phyloP scores from a whole-genome alignment of 2,329 filamentous ascomycete genomes.

The Coleophoma eucalyptorum region DNA sequence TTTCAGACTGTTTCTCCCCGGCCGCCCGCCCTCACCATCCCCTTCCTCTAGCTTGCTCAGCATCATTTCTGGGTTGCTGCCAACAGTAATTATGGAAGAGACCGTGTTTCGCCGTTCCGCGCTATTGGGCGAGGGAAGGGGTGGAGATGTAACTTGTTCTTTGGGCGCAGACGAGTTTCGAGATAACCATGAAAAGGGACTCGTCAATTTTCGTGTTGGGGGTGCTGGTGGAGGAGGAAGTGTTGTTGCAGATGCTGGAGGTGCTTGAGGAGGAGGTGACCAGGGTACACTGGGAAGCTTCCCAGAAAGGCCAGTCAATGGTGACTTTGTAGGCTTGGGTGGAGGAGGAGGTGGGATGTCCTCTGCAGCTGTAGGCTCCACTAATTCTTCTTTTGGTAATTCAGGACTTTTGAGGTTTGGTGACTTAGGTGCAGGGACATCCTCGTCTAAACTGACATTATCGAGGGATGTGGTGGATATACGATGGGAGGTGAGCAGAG shows the following conservation, averaged over 20 bases:
- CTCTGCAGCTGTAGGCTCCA: conserved; percentile 5
- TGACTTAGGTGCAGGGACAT: conserved; percentile 8
- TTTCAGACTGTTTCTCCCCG: conserved; percentile 61
- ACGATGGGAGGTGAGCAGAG: conserved; percentile 40
- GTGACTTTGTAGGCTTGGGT: conserved; percentile 30
- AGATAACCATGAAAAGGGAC: conserved; percentile 84
- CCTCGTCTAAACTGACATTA: conserved; percentile 64
- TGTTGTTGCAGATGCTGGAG: conserved; percentile 7
- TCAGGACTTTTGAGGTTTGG: neutral
- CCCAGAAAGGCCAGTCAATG: conserved; percentile 66
- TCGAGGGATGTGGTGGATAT: conserved; percentile 56
- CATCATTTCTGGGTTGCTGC: conserved; percentile 79
- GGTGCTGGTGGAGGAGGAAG: conserved; percentile 23
- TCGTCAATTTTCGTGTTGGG: conserved; percentile 69
- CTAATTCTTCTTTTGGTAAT: neutral
- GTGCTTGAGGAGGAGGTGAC: conserved; percentile 49
- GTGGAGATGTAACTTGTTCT: conserved; percentile 49
- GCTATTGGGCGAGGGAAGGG: conserved; percentile 31
- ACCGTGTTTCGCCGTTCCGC: conserved; percentile 66
- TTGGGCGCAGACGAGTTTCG: conserved; percentile 59
- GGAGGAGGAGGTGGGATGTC: conserved; percentile 26
- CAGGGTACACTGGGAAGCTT: conserved; percentile 71
- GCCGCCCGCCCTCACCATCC: conserved; percentile 56
- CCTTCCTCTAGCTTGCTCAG: conserved; percentile 75
- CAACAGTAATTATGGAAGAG: conserved; percentile 73